phyloP scores from a whole-genome alignment of 129 eudicot species.

The Rutidosis leptorrhynchoides region DNA sequence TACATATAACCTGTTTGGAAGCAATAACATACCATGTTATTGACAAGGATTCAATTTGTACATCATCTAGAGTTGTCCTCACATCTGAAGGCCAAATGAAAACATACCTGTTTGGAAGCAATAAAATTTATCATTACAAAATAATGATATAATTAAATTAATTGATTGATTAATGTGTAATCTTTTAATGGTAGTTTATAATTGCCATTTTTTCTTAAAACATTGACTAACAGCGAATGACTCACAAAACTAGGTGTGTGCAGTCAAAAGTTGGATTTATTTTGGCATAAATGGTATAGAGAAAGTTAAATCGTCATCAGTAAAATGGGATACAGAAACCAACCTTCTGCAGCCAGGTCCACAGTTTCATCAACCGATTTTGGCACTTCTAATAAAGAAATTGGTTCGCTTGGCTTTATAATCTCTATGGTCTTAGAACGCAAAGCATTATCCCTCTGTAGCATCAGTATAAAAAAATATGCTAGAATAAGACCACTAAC shows the following conservation, averaged over 20 bases:
- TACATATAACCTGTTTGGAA: too few relatives aligned
- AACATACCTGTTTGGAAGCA: not conserved
- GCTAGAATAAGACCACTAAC: too few relatives aligned
- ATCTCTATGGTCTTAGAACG: constrained; percentile 62
- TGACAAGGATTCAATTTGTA: constrained; percentile 27
- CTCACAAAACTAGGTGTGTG: not conserved
- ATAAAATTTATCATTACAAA: too few relatives aligned
- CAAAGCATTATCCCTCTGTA: too few relatives aligned
- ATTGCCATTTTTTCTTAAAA: not conserved
- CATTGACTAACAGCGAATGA: not conserved
- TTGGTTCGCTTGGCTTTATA: constrained; percentile 21
- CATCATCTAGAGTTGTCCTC: constrained; percentile 34
- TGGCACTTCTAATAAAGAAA: constrained; percentile 14
- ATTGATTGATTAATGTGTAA: not conserved
- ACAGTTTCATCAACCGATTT: constrained; percentile 23
- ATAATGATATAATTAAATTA: too few relatives aligned
- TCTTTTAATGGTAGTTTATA: not conserved
- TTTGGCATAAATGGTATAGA: not conserved
- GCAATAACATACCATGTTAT: too few relatives aligned
- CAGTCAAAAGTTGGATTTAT: not conserved
- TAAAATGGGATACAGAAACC: constrained; percentile 10
- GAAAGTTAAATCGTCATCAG: constrained; percentile 1
- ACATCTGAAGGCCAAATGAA: constrained; percentile 31
- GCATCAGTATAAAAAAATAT: too few relatives aligned
- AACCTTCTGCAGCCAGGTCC: constrained; percentile 29